Evolutionary conservation across 345 rosid species (phyloP).

Genomic region (Camelina laxa): DNA sequence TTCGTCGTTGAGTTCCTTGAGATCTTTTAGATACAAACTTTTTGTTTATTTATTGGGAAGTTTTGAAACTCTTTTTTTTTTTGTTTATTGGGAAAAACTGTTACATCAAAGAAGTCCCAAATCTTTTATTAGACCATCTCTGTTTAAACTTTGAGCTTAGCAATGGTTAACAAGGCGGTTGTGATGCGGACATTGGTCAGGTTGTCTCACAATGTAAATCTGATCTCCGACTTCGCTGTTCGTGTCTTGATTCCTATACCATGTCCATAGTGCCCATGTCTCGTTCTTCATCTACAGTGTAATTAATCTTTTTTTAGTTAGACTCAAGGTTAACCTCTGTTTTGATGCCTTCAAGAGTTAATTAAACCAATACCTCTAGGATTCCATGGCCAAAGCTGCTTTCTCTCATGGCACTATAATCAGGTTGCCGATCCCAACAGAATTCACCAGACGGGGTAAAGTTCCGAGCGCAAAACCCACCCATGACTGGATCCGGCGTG

Average conservation of each 20-base stretch:
- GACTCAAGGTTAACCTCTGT: not conserved
- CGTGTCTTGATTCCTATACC: constrained; percentile 85
- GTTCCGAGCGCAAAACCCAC: constrained; percentile 77
- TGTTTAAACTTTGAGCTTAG: constrained; percentile 22
- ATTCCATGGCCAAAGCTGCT: constrained; percentile 96
- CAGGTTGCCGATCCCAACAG: constrained; percentile 94
- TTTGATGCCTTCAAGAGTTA: constrained; percentile 1
- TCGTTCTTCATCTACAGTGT: constrained; percentile 70
- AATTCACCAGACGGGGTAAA: constrained; percentile 75
- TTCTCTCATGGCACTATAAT: constrained; percentile 88
- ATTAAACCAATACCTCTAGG: constrained; percentile 61
- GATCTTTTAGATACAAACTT: constrained; percentile 56
- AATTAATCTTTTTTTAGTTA: not conserved
- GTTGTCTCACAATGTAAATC: constrained; percentile 84
- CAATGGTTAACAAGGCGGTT: constrained; percentile 36
- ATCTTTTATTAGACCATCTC: constrained; percentile 1
- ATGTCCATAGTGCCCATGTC: constrained; percentile 88
- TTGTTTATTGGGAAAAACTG: not conserved
- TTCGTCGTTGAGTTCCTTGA: constrained; percentile 84
- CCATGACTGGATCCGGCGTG: constrained; percentile 61
- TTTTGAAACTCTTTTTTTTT: not conserved
- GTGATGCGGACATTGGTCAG: constrained; percentile 48
- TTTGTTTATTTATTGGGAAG: not conserved
- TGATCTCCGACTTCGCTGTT: constrained; percentile 63
- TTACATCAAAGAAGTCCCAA: constrained; percentile 10